phyloP scores from a whole-genome alignment of 2,329 filamentous ascomycete species.

The Epichloe elymi region DNA sequence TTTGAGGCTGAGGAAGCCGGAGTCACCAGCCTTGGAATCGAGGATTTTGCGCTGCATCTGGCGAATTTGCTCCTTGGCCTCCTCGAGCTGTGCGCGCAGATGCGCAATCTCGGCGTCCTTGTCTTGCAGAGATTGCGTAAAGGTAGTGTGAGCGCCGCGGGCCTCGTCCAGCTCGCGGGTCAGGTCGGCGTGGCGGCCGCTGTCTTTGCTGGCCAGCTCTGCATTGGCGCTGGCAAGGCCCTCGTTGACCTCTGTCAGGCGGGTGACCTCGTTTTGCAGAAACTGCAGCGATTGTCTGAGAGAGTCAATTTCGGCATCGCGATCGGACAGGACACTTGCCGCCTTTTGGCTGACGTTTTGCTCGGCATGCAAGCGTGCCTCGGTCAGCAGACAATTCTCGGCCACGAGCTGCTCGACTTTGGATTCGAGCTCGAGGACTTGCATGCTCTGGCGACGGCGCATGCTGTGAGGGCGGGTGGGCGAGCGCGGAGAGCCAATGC shows the following conservation, averaged over 20 bases:
- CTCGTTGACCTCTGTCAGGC: constrained; percentile 72
- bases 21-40: constrained; percentile 45
- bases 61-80: constrained; percentile 50
- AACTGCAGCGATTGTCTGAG: constrained; percentile 67
- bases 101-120: constrained; percentile 75
- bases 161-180: constrained; percentile 57
- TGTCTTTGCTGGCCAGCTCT: constrained; percentile 63
- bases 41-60: constrained; percentile 41
- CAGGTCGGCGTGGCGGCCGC: constrained; percentile 53
- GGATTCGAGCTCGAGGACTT: constrained; percentile 81
- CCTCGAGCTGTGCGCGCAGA: constrained; percentile 65
- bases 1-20: constrained; percentile 60
- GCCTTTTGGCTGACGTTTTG: constrained; percentile 50
- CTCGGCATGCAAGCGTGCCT: constrained; percentile 60
- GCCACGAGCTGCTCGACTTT: constrained; percentile 71
- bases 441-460: constrained; percentile 94
- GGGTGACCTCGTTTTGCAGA: constrained; percentile 68
- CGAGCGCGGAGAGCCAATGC: constrained; percentile 73
- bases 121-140: constrained; percentile 53
- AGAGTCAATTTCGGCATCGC: constrained; percentile 74
- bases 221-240: constrained; percentile 65
- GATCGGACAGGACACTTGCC: constrained; percentile 61
- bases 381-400: constrained; percentile 70
- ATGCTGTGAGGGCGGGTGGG: constrained; percentile 91
- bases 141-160: constrained; percentile 49